Base-by-base conservation (phyloP, 495 filamentous ascomycete genomes). In the Penicillium samsonianum region DNA sequence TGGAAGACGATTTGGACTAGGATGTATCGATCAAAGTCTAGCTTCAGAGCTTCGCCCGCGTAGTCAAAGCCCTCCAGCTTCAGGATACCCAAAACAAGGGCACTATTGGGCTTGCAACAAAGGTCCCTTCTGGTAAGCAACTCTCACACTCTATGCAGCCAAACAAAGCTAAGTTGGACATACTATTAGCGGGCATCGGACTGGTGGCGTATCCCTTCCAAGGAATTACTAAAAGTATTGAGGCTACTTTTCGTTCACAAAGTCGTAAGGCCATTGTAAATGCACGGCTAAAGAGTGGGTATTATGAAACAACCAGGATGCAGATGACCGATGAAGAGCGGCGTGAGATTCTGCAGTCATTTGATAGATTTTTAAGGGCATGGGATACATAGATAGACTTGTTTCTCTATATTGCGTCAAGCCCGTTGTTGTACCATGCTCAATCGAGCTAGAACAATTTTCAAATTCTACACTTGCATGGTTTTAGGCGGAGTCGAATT, bases 101-200 rank as follows among this genome's bases (percentile, higher is more conserved):
- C 2, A 62, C 90, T 1, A 85, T 87, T 1, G 88, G 90, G 0
- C 81, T 91, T 20, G 78, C 90, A 5, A 75, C 91, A 4, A 92
- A 92, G 68, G 61, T 69, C 4, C 59, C 67, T 23, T 67, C 65
- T 7, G 70, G 70, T 73, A 56, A 25, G 65, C 4, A 10, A n/a
- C 19, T 11, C 7, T 28, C 14, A 4, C 11, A 47, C 19, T 17
- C 6, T 17, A 26, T n/a, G 50, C 2, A 5, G 20, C 3, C 0
- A 5, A n/a, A 28, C 33, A n/a, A 11, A 47, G 14, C 44, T 47
- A n/a, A 47, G 26, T 7, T 47, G 12, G 3, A 30, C 17, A 5
- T 26, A 4, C 2, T 1, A 8, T n/a, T 38, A 54, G 57, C 57
- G 2, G 51, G 50, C 23, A 30, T 60, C n/a, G 57, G 57, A 10